Evolutionary conservation across 768 basidiomycete genomes (phyloP).

Genomic region (Agrocybe chaxingu): DNA sequence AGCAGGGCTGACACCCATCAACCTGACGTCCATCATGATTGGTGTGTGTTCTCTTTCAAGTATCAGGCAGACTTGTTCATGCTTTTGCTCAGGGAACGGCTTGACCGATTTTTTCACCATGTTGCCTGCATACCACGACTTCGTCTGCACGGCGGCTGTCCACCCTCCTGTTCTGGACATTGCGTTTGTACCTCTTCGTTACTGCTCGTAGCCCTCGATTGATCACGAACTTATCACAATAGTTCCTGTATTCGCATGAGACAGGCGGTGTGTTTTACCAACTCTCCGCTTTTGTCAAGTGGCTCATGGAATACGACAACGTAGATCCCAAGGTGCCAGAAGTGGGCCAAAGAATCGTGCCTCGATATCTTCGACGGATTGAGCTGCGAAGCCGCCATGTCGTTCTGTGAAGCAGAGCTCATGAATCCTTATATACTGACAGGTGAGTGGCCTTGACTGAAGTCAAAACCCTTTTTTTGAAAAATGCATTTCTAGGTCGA

Average conservation of each 20-base stretch:
- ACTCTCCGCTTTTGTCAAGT: not conserved
- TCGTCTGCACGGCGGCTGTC: slow-evolving; percentile 53
- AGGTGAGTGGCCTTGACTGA: slow-evolving; percentile 26
- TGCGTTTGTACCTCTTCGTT: not conserved
- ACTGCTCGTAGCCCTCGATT: slow-evolving; percentile 39
- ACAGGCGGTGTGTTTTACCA: slow-evolving; percentile 38
- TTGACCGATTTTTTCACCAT: slow-evolving; percentile 54
- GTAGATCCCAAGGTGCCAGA: slow-evolving; percentile 64
- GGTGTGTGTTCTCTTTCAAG: slow-evolving; percentile 29
- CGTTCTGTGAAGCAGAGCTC: slow-evolving; percentile 59
- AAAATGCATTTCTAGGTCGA: slow-evolving; percentile 23
- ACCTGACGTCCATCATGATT: slow-evolving; percentile 71
- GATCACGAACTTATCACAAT: slow-evolving; percentile 21
- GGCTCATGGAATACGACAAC: not conserved
- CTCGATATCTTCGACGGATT: slow-evolving; percentile 63
- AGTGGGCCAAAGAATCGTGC: slow-evolving; percentile 52
- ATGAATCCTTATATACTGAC: slow-evolving; percentile 36
- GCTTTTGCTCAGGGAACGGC: slow-evolving; percentile 48
- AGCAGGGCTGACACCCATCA: slow-evolving; percentile 56
- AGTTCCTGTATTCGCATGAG: slow-evolving; percentile 59
- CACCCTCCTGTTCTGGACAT: slow-evolving; percentile 43
- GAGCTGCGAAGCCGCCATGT: slow-evolving; percentile 57
- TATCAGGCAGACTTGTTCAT: not conserved
- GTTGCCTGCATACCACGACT: slow-evolving; percentile 39
- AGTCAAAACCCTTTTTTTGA: not conserved